These are phyloP conservation scores for Pseudocercospora crystallina DNA, from an alignment of 2,329 filamentous ascomycete species.

Conservation along the genomic window DNA sequence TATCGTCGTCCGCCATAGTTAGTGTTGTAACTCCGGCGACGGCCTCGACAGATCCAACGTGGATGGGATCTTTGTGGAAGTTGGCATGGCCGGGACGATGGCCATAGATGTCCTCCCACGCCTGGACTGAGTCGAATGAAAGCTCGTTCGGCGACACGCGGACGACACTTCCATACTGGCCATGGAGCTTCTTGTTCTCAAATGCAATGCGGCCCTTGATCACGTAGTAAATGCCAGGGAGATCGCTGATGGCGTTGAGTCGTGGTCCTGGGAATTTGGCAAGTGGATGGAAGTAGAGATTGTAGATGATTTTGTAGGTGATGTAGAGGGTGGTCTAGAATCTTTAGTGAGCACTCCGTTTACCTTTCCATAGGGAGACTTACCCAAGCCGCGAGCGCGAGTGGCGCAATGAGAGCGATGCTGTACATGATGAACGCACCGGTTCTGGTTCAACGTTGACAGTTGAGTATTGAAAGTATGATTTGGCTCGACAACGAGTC, in stretches of 20 bases:
- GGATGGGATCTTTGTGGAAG: slow-evolving; percentile 36
- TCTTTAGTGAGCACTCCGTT: background rate
- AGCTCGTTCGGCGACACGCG: slow-evolving; percentile 5
- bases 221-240: slow-evolving; percentile 23
- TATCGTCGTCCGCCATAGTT: slow-evolving; percentile 25
- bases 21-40: slow-evolving; percentile 32
- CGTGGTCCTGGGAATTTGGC: slow-evolving; percentile 44
- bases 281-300: slow-evolving; percentile 44
- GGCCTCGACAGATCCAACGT: slow-evolving; percentile 36
- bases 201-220: slow-evolving; percentile 20
- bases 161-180: slow-evolving; percentile 37
- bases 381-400: slow-evolving; percentile 9
- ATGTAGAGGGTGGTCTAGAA: slow-evolving; percentile 5
- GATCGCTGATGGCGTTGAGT: slow-evolving; percentile 20
- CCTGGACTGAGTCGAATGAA: background rate
- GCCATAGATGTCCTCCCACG: slow-evolving; percentile 11
- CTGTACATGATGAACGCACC: slow-evolving; percentile 3
- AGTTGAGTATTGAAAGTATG: no score
- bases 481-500: no score
- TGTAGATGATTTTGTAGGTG: slow-evolving; percentile 32
- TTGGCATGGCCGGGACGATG: slow-evolving; percentile 6
- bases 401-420: slow-evolving; percentile 11
- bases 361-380: background rate
- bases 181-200: slow-evolving; percentile 45
- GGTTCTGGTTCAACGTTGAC: no score